A percentile compares a stretch with the other conserved stretches of the same genome.
Evolutionary conservation across 805 yeast species (phyloP).

Genomic region (Wickerhamomyces tratensis): DNA sequence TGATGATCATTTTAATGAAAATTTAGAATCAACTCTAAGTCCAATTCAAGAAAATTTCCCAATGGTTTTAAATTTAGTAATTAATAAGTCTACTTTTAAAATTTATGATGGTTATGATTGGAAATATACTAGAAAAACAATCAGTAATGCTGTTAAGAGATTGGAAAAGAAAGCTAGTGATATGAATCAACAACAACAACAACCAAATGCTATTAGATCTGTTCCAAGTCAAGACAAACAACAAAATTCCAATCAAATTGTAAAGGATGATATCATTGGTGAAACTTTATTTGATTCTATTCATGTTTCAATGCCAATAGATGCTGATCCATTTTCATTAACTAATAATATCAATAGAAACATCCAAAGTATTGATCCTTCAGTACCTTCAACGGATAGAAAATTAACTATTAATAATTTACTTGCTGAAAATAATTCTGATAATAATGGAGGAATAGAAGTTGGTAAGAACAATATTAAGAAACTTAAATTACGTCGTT

Average conservation of each 20-base stretch:
- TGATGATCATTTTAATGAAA: constrained; percentile 16
- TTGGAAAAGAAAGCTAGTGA: constrained; percentile 43
- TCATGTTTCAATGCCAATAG: constrained; percentile 47
- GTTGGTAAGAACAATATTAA: constrained; percentile 20
- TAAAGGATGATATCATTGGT: constrained; percentile 30
- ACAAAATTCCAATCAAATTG: constrained; percentile 1
- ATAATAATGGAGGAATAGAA: constrained; percentile 6
- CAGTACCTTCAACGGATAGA: constrained; percentile 1
- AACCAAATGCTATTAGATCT: neutral
- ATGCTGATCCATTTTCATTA: constrained; percentile 34
- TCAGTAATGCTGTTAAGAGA: constrained; percentile 53
- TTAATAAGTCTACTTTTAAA: constrained; percentile 30
- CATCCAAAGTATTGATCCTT: constrained; percentile 24
- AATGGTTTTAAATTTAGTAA: constrained; percentile 17
- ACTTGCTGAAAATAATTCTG: neutral
- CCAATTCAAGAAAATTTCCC: constrained; percentile 4
- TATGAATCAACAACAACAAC: neutral
- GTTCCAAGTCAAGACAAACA: constrained; percentile 1
- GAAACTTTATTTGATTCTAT: constrained; percentile 75
- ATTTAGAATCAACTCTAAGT: neutral
- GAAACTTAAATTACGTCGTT: constrained; percentile 54
- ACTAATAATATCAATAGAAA: constrained; percentile 45
- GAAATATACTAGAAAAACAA: constrained; percentile 62
- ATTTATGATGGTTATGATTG: constrained; percentile 92
- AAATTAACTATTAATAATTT: constrained; percentile 9